Conservation (phyloP, 805 yeast species). For the Lachancea kluyveri region DNA sequence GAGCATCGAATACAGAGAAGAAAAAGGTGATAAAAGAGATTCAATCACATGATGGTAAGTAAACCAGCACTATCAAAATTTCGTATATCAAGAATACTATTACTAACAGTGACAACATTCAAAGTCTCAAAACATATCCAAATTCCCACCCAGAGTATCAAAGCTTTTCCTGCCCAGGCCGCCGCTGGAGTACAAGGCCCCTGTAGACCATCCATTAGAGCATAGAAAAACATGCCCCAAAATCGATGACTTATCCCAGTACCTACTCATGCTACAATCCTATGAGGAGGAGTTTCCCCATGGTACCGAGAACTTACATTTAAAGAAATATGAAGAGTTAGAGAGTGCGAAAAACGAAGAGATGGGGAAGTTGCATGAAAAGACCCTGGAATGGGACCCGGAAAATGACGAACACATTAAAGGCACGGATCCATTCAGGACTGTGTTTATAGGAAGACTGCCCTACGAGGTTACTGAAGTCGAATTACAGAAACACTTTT, state of each 20-base stretch:
- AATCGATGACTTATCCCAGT: constrained; percentile 41
- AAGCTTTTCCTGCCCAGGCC: constrained; percentile 45
- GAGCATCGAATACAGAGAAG: no score
- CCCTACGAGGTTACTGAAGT: constrained; percentile 58
- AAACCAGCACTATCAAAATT: no score
- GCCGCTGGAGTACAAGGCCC: constrained; percentile 45
- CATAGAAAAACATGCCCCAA: constrained; percentile 38
- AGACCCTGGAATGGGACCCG: constrained; percentile 47
- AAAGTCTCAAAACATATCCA: no score
- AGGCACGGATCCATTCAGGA: constrained; percentile 66
- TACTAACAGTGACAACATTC: no score
- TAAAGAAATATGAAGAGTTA: constrained; percentile 27
- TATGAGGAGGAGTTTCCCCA: constrained; percentile 29
- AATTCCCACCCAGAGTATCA: no score
- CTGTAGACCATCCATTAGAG: constrained; percentile 45
- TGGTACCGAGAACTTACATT: constrained; percentile 19
- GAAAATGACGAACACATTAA: constrained; percentile 46
- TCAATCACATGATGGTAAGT: no score
- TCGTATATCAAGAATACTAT: no score
- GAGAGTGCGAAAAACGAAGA: constrained; percentile 11
- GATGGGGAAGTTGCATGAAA: constrained; percentile 32
- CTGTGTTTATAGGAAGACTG: constrained; percentile 73
- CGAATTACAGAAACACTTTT: constrained; percentile 58
- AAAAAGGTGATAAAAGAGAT: no score
- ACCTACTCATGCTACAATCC: constrained; percentile 15